Conservation (phyloP, 140 eudicot species). For the Oenanthe javanica region DNA sequence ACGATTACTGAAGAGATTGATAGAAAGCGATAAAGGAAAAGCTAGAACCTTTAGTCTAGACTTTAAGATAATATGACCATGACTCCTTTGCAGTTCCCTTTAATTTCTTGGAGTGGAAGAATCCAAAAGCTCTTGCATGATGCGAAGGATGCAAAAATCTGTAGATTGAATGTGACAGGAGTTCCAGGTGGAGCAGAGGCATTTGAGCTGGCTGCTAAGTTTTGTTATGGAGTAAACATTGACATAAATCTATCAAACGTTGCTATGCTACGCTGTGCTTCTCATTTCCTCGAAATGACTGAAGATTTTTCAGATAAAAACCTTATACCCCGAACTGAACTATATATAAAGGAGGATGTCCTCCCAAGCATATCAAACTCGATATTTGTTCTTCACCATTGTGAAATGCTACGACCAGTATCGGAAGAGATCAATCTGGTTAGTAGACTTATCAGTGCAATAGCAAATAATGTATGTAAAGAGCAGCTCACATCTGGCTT, state of each 20-base stretch:
- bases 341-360: slow-evolving; percentile 47
- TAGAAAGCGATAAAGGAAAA: not conserved
- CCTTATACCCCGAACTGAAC: slow-evolving; percentile 53
- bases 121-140: slow-evolving; percentile 63
- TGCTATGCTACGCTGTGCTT: slow-evolving; percentile 62
- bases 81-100: slow-evolving; percentile 55
- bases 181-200: slow-evolving; percentile 91
- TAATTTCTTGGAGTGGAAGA: slow-evolving; percentile 93
- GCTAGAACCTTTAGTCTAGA: not conserved
- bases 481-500: slow-evolving; percentile 89
- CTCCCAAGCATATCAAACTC: slow-evolving; percentile 62
- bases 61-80: not conserved
- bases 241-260: slow-evolving; percentile 73
- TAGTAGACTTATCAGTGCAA: slow-evolving; percentile 44
- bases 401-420: slow-evolving; percentile 59
- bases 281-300: slow-evolving; percentile 81
- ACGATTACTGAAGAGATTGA: not conserved
- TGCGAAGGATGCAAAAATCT: slow-evolving; percentile 59
- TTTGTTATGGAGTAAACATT: slow-evolving; percentile 71
- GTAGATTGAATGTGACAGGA: slow-evolving; percentile 46
- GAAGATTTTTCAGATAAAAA: slow-evolving; percentile 79
- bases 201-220: slow-evolving; percentile 86
- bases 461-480: slow-evolving; percentile 82
- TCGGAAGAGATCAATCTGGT: slow-evolving; percentile 78
- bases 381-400: slow-evolving; percentile 67